A percentile compares a stretch with the other conserved stretches of the same genome.
phyloP scores from a whole-genome alignment of 1,284 basidiomycete species.

The Neolentinus lepideus region DNA sequence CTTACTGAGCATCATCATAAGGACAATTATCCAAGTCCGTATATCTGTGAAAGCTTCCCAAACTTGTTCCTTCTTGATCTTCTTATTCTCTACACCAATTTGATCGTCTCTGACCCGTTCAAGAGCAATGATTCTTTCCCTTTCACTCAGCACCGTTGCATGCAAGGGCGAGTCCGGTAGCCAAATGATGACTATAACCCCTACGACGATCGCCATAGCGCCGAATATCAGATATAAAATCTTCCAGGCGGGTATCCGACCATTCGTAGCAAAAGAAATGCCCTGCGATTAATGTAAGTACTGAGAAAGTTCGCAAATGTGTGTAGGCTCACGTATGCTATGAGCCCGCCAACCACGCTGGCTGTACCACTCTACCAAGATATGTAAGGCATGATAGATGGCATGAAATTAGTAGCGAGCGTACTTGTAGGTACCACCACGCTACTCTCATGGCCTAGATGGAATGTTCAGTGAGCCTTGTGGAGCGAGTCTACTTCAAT shows the following conservation, averaged over 20 bases:
- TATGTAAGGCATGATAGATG: not conserved
- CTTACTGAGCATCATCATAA: conserved; percentile 51
- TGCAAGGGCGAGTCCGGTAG: conserved; percentile 62
- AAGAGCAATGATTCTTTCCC: conserved; percentile 56
- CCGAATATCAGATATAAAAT: conserved; percentile 60
- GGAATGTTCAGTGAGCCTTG: not conserved
- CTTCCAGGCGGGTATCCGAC: conserved; percentile 43
- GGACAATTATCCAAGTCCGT: conserved; percentile 57
- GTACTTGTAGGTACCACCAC: conserved; percentile 64
- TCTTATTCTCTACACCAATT: conserved; percentile 56
- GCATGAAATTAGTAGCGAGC: conserved; percentile 5
- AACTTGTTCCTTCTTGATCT: conserved; percentile 52
- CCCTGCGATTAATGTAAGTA: conserved; percentile 28
- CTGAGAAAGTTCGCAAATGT: not conserved
- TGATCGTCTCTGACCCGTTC: conserved; percentile 66
- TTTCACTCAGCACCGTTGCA: conserved; percentile 45
- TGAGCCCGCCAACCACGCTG: conserved; percentile 56
- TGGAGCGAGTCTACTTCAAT: not conserved
- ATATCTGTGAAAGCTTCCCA: conserved; percentile 51
- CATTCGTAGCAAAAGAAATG: conserved; percentile 47
- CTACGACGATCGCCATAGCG: conserved; percentile 52
- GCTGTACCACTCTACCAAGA: conserved; percentile 46
- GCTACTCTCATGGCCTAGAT: conserved; percentile 46
- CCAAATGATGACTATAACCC: conserved; percentile 49
- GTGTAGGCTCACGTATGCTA: conserved; percentile 46